Evolutionary conservation across 495 filamentous ascomycete species (phyloP).

Genomic region (Friedmanniomyces simplex): DNA sequence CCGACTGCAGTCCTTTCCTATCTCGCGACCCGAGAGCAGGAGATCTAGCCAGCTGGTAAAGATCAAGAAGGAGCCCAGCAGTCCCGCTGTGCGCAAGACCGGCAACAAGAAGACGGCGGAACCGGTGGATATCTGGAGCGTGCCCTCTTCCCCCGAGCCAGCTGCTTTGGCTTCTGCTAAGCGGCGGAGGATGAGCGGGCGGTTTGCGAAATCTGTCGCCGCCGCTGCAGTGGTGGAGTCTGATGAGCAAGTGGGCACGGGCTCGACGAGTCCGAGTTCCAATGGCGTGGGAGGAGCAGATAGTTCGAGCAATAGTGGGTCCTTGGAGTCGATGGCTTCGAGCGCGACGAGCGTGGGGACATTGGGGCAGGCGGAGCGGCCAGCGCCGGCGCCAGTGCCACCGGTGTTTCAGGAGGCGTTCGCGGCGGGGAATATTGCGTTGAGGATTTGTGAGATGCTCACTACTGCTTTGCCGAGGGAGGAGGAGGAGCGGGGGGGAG

Average conservation of each 20-base stretch:
- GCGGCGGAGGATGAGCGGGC: background rate
- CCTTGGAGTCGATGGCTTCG: background rate
- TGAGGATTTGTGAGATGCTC: background rate
- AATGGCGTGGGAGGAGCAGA: background rate
- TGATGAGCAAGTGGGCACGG: background rate
- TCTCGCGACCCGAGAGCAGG: too few relatives aligned
- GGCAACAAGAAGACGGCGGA: background rate
- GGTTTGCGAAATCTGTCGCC: too few relatives aligned
- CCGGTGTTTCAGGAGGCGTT: background rate
- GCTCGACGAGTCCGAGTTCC: background rate
- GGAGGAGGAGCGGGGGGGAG: background rate
- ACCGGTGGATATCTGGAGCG: background rate
- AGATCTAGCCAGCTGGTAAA: too few relatives aligned
- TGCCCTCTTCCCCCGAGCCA: background rate
- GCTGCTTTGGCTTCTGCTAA: background rate
- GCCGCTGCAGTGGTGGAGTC: background rate
- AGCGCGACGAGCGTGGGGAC: background rate
- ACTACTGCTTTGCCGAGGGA: constrained; percentile 1
- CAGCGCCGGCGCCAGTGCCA: background rate
- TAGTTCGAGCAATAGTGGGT: background rate
- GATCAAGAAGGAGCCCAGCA: too few relatives aligned
- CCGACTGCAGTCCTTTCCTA: too few relatives aligned
- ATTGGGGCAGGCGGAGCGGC: too few relatives aligned
- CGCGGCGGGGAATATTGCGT: constrained; percentile 1
- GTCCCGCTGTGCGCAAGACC: too few relatives aligned